Conservation (phyloP, 2,329 filamentous ascomycete species). For the Fusarium abutilonis region DNA sequence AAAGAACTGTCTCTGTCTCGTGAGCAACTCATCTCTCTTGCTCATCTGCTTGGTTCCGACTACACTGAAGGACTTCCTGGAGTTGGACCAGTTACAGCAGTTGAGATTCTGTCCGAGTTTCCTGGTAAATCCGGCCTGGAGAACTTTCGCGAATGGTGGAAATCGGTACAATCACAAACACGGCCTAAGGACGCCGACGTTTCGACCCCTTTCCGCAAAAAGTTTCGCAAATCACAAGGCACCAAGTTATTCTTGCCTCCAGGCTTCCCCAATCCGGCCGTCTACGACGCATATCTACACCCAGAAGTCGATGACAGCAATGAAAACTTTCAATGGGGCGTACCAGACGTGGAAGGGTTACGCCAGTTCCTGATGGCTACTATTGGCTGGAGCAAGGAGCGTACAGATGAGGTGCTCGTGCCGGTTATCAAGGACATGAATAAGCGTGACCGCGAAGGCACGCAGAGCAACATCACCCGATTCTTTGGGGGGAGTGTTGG, state of each 20-base stretch:
- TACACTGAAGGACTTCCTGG: slow-evolving; percentile 93
- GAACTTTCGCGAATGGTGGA: slow-evolving; percentile 91
- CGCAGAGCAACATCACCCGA: slow-evolving; percentile 94
- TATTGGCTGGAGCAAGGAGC: slow-evolving; percentile 90
- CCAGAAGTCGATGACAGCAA: slow-evolving; percentile 85
- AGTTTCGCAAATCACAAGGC: slow-evolving; percentile 82
- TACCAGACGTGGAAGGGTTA: slow-evolving; percentile 89
- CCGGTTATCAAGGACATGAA: slow-evolving; percentile 98
- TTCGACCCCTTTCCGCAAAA: slow-evolving; percentile 76
- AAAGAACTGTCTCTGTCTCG: slow-evolving; percentile 88
- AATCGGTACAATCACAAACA: slow-evolving; percentile 74
- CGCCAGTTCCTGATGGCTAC: slow-evolving; percentile 87
- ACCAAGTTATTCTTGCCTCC: slow-evolving; percentile 87
- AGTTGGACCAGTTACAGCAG: slow-evolving; percentile 90
- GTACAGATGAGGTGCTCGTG: slow-evolving; percentile 94
- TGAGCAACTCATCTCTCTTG: slow-evolving; percentile 87
- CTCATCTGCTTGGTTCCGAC: slow-evolving; percentile 90
- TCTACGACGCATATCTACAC: slow-evolving; percentile 83
- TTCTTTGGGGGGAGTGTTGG: slow-evolving; percentile 84
- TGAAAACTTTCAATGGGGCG: slow-evolving; percentile 91
- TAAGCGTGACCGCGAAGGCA: slow-evolving; percentile 84
- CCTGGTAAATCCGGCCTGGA: slow-evolving; percentile 67
- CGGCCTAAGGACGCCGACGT: slow-evolving; percentile 71
- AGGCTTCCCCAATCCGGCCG: slow-evolving; percentile 79
- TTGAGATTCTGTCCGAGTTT: slow-evolving; percentile 95